Percentiles rank a stretch among this genome's conserved stretches.
Evolutionary conservation across 2,329 filamentous ascomycete genomes (phyloP).

Genomic region (Exophiala mesophila): DNA sequence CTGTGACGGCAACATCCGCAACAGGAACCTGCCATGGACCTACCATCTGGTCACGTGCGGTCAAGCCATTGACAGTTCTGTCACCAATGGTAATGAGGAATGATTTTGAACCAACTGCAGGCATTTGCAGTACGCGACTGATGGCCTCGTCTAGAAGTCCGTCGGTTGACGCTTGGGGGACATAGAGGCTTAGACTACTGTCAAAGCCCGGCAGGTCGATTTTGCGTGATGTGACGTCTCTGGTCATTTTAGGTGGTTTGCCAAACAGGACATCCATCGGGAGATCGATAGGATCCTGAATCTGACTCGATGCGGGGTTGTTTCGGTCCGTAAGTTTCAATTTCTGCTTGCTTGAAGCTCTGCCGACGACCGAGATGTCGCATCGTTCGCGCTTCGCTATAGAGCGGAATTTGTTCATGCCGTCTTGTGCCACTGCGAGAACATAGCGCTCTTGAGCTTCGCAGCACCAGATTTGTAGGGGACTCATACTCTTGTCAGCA

Average conservation of each 20-base stretch:
- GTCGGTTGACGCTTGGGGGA: conserved; percentile 51
- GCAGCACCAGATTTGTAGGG: conserved; percentile 96
- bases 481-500: conserved; percentile 86
- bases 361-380: conserved; percentile 86
- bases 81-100: conserved; percentile 98
- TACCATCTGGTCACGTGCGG: conserved; percentile 88
- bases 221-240: conserved; percentile 66
- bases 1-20: conserved; percentile 87
- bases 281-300: conserved; percentile 77
- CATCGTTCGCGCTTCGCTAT: conserved; percentile 79
- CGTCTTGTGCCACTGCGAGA: conserved; percentile 74
- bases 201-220: conserved; percentile 68
- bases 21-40: conserved; percentile 95
- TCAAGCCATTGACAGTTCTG: conserved; percentile 83
- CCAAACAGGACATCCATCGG: conserved; percentile 87
- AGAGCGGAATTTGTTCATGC: conserved; percentile 66
- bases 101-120: conserved; percentile 90
- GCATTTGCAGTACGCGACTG: conserved; percentile 74
- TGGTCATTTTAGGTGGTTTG: conserved; percentile 75
- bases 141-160: conserved; percentile 64
- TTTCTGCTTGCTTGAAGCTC: conserved; percentile 65
- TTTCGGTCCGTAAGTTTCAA: conserved; percentile 79
- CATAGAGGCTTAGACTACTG: conserved; percentile 63
- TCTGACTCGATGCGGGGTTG: conserved; percentile 48
- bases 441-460: conserved; percentile 97